Conservation (phyloP, 306 rosid species). For the Trifolium dubium region DNA sequence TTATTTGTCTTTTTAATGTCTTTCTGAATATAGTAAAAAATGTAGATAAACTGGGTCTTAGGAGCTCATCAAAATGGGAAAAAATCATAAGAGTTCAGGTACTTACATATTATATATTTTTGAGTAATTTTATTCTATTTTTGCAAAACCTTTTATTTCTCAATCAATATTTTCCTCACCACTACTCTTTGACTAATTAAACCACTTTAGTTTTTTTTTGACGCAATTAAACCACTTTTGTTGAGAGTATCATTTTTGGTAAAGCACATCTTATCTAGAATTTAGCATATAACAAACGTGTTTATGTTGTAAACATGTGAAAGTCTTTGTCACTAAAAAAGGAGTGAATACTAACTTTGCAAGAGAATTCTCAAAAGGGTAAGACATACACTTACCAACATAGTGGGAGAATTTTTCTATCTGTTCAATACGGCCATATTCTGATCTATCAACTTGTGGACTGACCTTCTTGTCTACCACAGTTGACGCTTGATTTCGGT, state of each 20-base stretch:
- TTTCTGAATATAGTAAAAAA: too few relatives aligned
- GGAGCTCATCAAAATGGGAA: too few relatives aligned
- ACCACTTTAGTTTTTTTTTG: not conserved
- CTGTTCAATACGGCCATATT: constrained; percentile 62
- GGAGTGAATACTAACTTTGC: not conserved
- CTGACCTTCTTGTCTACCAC: constrained; percentile 34
- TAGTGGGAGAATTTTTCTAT: constrained; percentile 78
- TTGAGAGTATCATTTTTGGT: not conserved
- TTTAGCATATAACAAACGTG: not conserved
- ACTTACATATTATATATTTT: too few relatives aligned
- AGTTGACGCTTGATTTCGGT: constrained; percentile 34
- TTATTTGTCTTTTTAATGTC: too few relatives aligned
- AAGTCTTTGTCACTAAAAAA: not conserved
- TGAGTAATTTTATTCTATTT: not conserved
- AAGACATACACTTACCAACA: constrained; percentile 64
- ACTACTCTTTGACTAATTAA: not conserved
- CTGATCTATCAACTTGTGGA: constrained; percentile 50
- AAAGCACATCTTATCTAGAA: not conserved
- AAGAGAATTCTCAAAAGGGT: not conserved
- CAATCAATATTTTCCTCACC: not conserved
- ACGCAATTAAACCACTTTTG: not conserved
- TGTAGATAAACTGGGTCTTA: too few relatives aligned
- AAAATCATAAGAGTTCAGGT: too few relatives aligned
- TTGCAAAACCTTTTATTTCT: not conserved
- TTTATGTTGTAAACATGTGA: not conserved